Evolutionary conservation across 192 early-diverging fungal species (phyloP).

Genomic region (Coemansia sp.): DNA sequence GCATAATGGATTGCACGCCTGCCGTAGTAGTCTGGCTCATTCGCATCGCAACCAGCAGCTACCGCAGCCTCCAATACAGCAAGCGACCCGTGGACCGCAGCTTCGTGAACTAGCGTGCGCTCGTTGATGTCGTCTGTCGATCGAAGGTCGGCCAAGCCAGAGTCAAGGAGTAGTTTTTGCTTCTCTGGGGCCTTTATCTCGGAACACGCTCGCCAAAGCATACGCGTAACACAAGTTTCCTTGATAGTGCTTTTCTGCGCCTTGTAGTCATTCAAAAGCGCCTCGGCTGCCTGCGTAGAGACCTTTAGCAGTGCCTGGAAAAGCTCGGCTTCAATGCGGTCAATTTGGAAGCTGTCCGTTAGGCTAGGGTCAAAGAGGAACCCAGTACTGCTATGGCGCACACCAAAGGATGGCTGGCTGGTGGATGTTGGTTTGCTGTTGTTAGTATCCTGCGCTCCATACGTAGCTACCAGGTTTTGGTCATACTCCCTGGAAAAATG

Average conservation of each 20-base stretch:
- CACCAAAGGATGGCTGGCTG: slow-evolving; percentile 5
- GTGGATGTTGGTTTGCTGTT: background rate
- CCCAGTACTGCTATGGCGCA: slow-evolving; percentile 24
- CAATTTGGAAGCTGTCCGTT: slow-evolving; percentile 39
- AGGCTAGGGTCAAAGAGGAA: slow-evolving; percentile 30
- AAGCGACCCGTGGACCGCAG: slow-evolving; percentile 77
- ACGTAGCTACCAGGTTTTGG: background rate
- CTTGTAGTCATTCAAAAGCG: slow-evolving; percentile 19
- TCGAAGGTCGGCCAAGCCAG: slow-evolving; percentile 71
- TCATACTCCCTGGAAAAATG: background rate
- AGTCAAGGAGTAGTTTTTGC: slow-evolving; percentile 62
- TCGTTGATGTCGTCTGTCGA: slow-evolving; percentile 93
- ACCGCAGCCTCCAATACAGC: slow-evolving; percentile 63
- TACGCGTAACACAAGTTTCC: slow-evolving; percentile 34
- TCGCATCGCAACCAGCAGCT: slow-evolving; percentile 38
- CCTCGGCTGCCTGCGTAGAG: slow-evolving; percentile 3
- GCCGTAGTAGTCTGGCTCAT: slow-evolving; percentile 85
- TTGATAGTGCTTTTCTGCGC: slow-evolving; percentile 46
- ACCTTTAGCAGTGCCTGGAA: slow-evolving; percentile 31
- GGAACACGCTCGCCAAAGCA: slow-evolving; percentile 51
- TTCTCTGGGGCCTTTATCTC: slow-evolving; percentile 39
- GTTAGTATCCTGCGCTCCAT: background rate
- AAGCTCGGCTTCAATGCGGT: slow-evolving; percentile 45
- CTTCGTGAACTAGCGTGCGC: slow-evolving; percentile 85
- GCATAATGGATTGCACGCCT: slow-evolving; percentile 91